Evolutionary conservation across 2,329 filamentous ascomycete species (phyloP), one percentile per base, ranked within the genome.

Genomic region (Paraphoma chrysanthemicola): DNA sequence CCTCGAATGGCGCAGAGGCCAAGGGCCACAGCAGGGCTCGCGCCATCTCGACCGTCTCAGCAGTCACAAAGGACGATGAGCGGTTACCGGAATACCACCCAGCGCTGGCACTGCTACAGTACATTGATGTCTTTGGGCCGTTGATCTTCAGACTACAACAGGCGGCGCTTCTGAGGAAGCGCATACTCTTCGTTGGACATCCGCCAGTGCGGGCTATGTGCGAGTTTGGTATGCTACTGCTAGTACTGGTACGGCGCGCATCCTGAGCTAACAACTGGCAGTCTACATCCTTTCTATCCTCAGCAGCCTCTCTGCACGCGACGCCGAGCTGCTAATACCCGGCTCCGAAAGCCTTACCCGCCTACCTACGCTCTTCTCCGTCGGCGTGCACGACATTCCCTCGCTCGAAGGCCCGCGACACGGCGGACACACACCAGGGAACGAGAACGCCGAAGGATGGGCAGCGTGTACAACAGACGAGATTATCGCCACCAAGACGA

Each of bases 391-490:
- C 74, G 95, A 99, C 71, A 97, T 99, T 48, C 86, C 91, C 5
- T 87, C 90, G 54, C 83, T 98, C 5, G 83, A 88, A 64, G 82
- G 87, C 0, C 53, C 69, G 45, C 70, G 67, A 54, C 56, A 76
- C 44, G 73, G 75, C 10, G 70, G 77, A 14, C 76, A 78, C 36
- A 59, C 64, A 16, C 50, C 59, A 2, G 83, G 82, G 23, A 82
- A 36, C 33, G 33, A 36, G 14, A 14, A 86, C 42, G 78, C 23
- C 83, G 83, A 31, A 33, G 91, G 93, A 39, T 99, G 93, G 93
- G 89, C 97, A 56, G 95, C 94, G 11, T 97, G 93, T 76, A 97
- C 94, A 3, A 98, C 94, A 1, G 95, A 99, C 78, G 94, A 91
- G 70, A 95, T 99, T 56, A 84, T 99, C 12, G 88, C 87, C 45